phyloP scores from a whole-genome alignment of 306 rosid genomes.

The Rosa chinensis region DNA sequence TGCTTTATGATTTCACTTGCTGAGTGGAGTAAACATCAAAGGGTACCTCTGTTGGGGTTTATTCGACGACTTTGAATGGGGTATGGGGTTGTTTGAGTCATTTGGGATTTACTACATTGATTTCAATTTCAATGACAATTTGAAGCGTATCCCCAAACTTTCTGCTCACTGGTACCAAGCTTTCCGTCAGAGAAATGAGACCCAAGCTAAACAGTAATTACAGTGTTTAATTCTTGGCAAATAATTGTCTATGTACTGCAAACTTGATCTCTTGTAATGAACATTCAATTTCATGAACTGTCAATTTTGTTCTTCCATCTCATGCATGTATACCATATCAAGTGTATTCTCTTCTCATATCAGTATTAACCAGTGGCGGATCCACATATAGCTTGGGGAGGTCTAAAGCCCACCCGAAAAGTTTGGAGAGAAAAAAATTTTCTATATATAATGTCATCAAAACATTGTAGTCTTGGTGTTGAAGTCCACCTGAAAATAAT shows the following conservation, averaged over 20 bases:
- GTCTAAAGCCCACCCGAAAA: too few species aligned
- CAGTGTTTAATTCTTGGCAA: background rate
- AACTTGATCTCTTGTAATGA: background rate
- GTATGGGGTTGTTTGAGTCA: background rate
- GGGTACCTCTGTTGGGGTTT: background rate
- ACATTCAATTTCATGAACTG: background rate
- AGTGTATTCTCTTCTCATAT: too few species aligned
- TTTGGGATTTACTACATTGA: constrained; percentile 3
- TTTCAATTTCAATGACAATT: background rate
- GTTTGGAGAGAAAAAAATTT: too few species aligned
- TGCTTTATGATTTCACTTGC: background rate
- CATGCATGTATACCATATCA: background rate
- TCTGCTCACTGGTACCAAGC: background rate
- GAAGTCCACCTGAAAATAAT: too few species aligned
- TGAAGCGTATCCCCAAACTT: background rate
- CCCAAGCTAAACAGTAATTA: background rate
- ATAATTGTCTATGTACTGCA: background rate
- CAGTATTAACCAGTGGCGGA: too few species aligned
- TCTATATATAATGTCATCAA: too few species aligned
- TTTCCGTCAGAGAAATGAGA: background rate
- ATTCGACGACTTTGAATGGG: constrained; percentile 13
- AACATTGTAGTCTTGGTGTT: too few species aligned
- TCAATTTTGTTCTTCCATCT: background rate
- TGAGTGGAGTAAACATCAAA: constrained; percentile 4
- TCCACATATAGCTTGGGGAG: too few species aligned